Percentiles rank a stretch among this genome's conserved stretches.
Evolutionary conservation across 1,284 basidiomycete genomes (phyloP).

Genomic region (Pyrrhoderma noxium): DNA sequence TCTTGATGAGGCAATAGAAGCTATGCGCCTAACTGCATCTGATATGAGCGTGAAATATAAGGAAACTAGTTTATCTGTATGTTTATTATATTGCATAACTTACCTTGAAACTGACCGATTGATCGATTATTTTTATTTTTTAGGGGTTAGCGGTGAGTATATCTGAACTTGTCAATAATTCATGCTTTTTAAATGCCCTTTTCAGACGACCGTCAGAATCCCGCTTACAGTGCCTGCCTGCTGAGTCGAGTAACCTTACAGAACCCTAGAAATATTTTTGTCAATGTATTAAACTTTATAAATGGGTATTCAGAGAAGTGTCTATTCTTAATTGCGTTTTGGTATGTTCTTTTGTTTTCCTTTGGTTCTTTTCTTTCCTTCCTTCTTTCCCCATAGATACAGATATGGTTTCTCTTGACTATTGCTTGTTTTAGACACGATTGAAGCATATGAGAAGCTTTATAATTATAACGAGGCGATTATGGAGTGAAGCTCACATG

Average conservation of each 20-base stretch:
- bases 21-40: slow-evolving; percentile 85
- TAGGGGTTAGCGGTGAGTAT: slow-evolving; percentile 58
- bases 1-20: slow-evolving; percentile 93
- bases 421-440: too few relatives aligned
- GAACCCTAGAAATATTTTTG: too few relatives aligned
- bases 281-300: too few relatives aligned
- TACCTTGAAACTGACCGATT: neutral
- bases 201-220: slow-evolving; percentile 36
- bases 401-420: too few relatives aligned
- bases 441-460: too few relatives aligned
- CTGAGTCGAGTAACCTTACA: slow-evolving; percentile 15
- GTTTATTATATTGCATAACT: slow-evolving; percentile 21
- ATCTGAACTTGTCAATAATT: neutral
- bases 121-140: neutral
- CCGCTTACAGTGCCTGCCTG: slow-evolving; percentile 37
- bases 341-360: too few relatives aligned
- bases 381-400: too few relatives aligned
- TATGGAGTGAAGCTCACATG: too few relatives aligned
- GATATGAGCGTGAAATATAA: slow-evolving; percentile 90
- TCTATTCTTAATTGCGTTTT: too few relatives aligned
- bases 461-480: too few relatives aligned
- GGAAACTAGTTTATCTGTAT: slow-evolving; percentile 84
- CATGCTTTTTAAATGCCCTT: slow-evolving; percentile 3
- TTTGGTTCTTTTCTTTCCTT: too few relatives aligned
- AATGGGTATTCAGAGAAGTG: too few relatives aligned